These are phyloP conservation scores for Evansstolkia leycettana DNA, from an alignment of 495 filamentous ascomycete genomes.

Conservation along the genomic window DNA sequence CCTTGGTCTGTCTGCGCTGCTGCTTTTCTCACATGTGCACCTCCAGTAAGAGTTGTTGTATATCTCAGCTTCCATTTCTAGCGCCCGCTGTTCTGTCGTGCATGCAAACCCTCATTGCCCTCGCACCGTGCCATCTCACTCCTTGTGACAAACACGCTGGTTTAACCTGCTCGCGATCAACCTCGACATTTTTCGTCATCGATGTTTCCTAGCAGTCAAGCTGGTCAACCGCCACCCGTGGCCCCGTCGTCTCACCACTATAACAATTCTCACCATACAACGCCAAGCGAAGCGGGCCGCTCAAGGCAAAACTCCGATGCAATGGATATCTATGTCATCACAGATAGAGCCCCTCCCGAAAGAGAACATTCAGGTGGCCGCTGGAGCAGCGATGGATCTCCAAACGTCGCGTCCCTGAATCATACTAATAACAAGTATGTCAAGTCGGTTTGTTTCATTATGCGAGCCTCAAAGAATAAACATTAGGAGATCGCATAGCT, in stretches of 20 bases:
- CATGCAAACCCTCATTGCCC: too few species aligned
- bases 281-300: slow-evolving; percentile 16
- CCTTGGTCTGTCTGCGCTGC: too few species aligned
- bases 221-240: slow-evolving; percentile 9
- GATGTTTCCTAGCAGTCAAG: slow-evolving; percentile 10
- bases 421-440: slow-evolving; percentile 29
- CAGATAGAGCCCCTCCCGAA: slow-evolving; percentile 21
- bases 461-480: neutral
- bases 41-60: too few species aligned
- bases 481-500: neutral
- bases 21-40: too few species aligned
- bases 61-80: too few species aligned
- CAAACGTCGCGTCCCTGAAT: slow-evolving; percentile 12
- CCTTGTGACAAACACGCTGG: neutral
- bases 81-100: too few species aligned
- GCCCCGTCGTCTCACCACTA: slow-evolving; percentile 11
- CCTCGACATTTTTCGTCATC: neutral
- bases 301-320: slow-evolving; percentile 30
- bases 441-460: neutral
- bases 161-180: too few species aligned
- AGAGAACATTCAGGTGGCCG: slow-evolving; percentile 11
- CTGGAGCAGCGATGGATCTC: slow-evolving; percentile 23
- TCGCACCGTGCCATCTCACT: neutral
- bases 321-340: slow-evolving; percentile 31
- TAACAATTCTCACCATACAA: slow-evolving; percentile 19